Conservation (phyloP, 164 flowering plant species). For the Magnolia sinica region DNA sequence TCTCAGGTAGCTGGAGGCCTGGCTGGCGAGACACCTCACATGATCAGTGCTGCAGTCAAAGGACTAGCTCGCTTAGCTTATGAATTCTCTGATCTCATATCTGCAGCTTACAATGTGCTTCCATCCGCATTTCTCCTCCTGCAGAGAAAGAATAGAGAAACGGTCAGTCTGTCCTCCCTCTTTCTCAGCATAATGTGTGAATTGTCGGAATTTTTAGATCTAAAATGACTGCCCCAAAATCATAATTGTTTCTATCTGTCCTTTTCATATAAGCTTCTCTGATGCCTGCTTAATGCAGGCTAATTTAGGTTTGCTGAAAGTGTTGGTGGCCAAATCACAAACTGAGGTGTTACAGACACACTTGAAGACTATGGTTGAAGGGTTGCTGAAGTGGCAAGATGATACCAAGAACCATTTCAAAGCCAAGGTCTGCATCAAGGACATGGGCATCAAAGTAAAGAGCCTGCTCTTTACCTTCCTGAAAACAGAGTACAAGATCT, state of each 20-base stretch:
- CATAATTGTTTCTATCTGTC: background rate
- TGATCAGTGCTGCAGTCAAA: constrained; percentile 94
- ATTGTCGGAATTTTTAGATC: background rate
- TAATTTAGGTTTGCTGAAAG: constrained; percentile 84
- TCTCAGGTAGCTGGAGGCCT: constrained; percentile 82
- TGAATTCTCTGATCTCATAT: constrained; percentile 88
- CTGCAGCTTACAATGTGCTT: constrained; percentile 63
- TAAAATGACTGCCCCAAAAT: background rate
- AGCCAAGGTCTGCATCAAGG: constrained; percentile 68
- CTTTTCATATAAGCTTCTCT: constrained; percentile 4
- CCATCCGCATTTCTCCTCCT: constrained; percentile 79
- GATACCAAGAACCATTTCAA: constrained; percentile 75
- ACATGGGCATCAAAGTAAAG: no score
- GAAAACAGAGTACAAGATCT: no score
- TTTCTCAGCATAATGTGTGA: background rate
- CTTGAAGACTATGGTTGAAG: constrained; percentile 74
- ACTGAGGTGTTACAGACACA: constrained; percentile 65
- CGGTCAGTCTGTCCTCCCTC: constrained; percentile 42
- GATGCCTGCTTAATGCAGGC: constrained; percentile 53
- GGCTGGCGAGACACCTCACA: constrained; percentile 92
- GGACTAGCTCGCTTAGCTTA: constrained; percentile 97
- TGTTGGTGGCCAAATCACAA: constrained; percentile 84
- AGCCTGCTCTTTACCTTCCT: no score
- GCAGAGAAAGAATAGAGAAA: constrained; percentile 80
- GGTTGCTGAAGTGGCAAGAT: constrained; percentile 81